These are phyloP conservation scores for Aspergillus intermedius DNA, from an alignment of 2,329 filamentous ascomycete species.

Conservation along the genomic window DNA sequence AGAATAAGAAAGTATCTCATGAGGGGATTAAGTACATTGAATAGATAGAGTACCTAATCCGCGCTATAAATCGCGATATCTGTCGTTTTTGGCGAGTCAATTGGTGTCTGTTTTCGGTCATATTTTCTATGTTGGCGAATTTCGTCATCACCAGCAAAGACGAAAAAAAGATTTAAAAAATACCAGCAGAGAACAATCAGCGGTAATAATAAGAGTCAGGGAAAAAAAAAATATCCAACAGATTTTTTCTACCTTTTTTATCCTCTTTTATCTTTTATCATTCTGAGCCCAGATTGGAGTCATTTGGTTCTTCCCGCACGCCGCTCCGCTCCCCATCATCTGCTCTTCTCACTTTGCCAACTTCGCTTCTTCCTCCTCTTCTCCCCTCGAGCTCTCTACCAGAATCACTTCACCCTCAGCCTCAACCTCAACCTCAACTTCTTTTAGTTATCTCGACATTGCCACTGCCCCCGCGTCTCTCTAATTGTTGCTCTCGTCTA, in stretches of 20 bases:
- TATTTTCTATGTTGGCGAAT: background rate
- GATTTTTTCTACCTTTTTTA: background rate
- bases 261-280: background rate
- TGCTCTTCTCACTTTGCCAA: slow-evolving; percentile 10
- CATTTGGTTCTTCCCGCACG: slow-evolving; percentile 1
- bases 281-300: background rate
- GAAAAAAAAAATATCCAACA: background rate
- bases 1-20: no score
- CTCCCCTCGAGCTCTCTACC: slow-evolving; percentile 6
- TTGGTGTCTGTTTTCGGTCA: no score
- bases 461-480: no score
- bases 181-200: no score
- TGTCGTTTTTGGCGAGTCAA: no score
- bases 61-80: no score
- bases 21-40: no score
- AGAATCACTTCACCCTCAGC: slow-evolving; percentile 9
- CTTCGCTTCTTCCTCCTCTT: slow-evolving; percentile 9
- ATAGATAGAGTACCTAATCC: no score
- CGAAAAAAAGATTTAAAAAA: background rate
- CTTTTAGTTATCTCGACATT: no score
- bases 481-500: background rate
- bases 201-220: background rate
- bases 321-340: background rate
- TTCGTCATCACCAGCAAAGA: background rate
- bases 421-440: background rate